These are phyloP conservation scores for Penicillium sumatraense DNA, from an alignment of 2,329 filamentous ascomycete genomes.

Conservation along the genomic window DNA sequence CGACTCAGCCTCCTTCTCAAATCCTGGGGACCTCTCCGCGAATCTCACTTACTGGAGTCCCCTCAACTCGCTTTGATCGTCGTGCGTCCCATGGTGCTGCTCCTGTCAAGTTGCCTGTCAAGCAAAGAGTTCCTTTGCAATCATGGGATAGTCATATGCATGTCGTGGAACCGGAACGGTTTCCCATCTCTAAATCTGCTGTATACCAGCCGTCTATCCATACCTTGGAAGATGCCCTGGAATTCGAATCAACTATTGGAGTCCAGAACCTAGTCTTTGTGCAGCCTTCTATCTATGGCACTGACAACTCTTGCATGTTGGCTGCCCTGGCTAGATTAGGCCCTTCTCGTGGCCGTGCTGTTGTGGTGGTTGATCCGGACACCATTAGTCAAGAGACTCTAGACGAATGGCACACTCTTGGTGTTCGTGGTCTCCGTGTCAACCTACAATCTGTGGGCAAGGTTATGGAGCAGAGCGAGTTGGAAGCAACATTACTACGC, in stretches of 20 bases:
- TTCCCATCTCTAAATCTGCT: slow-evolving; percentile 54
- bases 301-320: slow-evolving; percentile 64
- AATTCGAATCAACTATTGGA: slow-evolving; percentile 57
- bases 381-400: slow-evolving; percentile 46
- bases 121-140: slow-evolving; percentile 32
- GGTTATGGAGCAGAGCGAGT: slow-evolving; percentile 43
- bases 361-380: slow-evolving; percentile 61
- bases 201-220: slow-evolving; percentile 58
- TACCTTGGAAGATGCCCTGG: slow-evolving; percentile 55
- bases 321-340: slow-evolving; percentile 58
- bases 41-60: slow-evolving; percentile 19
- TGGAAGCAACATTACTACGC: slow-evolving; percentile 48
- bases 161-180: slow-evolving; percentile 59
- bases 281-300: slow-evolving; percentile 66
- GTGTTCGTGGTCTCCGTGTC: slow-evolving; percentile 63
- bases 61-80: slow-evolving; percentile 10
- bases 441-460: slow-evolving; percentile 62
- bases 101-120: slow-evolving; percentile 18
- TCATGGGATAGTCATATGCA: slow-evolving; percentile 70
- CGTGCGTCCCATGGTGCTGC: slow-evolving; percentile 16
- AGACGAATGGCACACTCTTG: slow-evolving; percentile 59
- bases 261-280: slow-evolving; percentile 63
- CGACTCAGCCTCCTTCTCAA: slow-evolving; percentile 26
- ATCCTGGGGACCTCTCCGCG: slow-evolving; percentile 19
- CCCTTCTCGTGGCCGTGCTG: slow-evolving; percentile 55